Percentiles rank a stretch among this genome's conserved stretches.
Conservation (phyloP, 768 basidiomycete genomes). For the Mycena epipterygia region DNA sequence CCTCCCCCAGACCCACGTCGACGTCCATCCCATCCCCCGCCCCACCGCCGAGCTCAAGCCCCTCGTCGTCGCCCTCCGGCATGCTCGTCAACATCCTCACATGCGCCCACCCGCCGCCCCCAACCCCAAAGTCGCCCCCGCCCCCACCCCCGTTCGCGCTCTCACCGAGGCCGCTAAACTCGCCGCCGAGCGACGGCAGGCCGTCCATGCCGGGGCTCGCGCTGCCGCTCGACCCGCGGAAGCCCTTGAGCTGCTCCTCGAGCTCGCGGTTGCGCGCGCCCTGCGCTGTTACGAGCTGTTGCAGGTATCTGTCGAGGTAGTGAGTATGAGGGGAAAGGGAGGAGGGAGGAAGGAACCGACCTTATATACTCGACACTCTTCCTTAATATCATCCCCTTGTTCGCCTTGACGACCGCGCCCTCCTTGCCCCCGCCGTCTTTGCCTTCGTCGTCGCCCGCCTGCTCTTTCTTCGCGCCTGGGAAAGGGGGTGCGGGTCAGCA, state of each 20-base stretch:
- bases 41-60: slow-evolving; percentile 15
- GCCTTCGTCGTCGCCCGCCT: slow-evolving; percentile 32
- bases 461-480: slow-evolving; percentile 34
- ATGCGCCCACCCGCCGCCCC: slow-evolving; percentile 21
- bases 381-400: slow-evolving; percentile 93
- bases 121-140: slow-evolving; percentile 2
- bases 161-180: not conserved
- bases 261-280: slow-evolving; percentile 84
- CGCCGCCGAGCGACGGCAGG: not conserved
- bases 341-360: slow-evolving; percentile 40
- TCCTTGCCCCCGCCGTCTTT: slow-evolving; percentile 46
- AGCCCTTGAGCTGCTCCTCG: slow-evolving; percentile 74
- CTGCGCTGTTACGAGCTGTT: slow-evolving; percentile 87
- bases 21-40: slow-evolving; percentile 26
- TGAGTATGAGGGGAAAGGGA: not conserved
- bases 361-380: slow-evolving; percentile 85
- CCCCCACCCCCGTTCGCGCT: slow-evolving; percentile 30
- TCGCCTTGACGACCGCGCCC: slow-evolving; percentile 80
- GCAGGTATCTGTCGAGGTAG: slow-evolving; percentile 70
- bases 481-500: not conserved
- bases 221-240: slow-evolving; percentile 46
- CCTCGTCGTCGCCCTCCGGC: slow-evolving; percentile 39
- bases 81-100: slow-evolving; percentile 37
- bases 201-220: slow-evolving; percentile 35
- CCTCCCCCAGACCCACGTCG: slow-evolving; percentile 33